phyloP scores from a whole-genome alignment of 202 grass and related monocot species.

The Musa balbisiana region DNA sequence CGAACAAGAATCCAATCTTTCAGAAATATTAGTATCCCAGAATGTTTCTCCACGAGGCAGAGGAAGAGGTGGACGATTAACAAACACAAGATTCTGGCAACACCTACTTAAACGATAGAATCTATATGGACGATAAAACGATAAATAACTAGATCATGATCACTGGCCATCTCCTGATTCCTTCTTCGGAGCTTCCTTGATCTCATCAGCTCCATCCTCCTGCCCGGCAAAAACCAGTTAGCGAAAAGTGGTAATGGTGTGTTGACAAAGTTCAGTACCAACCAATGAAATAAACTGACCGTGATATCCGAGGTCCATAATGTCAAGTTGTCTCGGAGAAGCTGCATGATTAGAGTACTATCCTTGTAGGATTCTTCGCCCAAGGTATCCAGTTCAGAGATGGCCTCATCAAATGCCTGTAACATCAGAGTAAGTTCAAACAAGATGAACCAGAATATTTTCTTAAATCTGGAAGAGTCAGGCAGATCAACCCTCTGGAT shows the following conservation, averaged over 20 bases:
- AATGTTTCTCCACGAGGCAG: background rate
- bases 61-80: background rate
- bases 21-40: background rate
- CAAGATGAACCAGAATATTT: background rate
- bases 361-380: slow-evolving; percentile 82
- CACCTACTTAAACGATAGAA: slow-evolving; percentile 4
- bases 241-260: background rate
- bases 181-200: slow-evolving; percentile 69
- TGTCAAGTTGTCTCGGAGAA: slow-evolving; percentile 70
- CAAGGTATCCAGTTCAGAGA: slow-evolving; percentile 61
- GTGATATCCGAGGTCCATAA: slow-evolving; percentile 57
- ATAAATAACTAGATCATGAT: slow-evolving; percentile 8
- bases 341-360: slow-evolving; percentile 79
- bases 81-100: background rate
- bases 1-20: background rate
- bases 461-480: background rate
- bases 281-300: slow-evolving; percentile 8
- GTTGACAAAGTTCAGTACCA: background rate
- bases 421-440: background rate
- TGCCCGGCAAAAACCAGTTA: slow-evolving; percentile 17
- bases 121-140: background rate
- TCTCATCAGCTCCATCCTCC: slow-evolving; percentile 90
- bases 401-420: slow-evolving; percentile 72
- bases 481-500: too few species aligned
- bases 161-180: slow-evolving; percentile 47